phyloP scores from a whole-genome alignment of 2,329 filamentous ascomycete genomes.

The Zymoseptoria brevis region DNA sequence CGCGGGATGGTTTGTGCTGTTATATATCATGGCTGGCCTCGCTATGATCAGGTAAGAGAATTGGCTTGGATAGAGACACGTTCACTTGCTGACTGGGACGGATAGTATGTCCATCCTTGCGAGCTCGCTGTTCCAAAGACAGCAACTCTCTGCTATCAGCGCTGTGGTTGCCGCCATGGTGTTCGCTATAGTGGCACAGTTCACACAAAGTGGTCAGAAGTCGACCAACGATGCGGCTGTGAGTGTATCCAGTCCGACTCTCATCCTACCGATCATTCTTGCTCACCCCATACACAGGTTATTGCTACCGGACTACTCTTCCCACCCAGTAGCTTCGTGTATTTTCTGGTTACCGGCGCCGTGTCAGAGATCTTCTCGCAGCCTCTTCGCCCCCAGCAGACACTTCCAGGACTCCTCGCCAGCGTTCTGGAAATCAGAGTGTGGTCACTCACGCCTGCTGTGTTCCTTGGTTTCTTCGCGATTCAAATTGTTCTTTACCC shows the following conservation, averaged over 20 bases:
- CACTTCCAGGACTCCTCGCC: conserved; percentile 1
- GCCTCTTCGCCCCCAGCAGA: conserved; percentile 4
- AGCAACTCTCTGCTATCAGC: conserved; percentile 75
- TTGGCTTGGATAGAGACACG: no score
- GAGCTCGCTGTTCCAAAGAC: conserved; percentile 71
- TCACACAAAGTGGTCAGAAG: conserved; percentile 41
- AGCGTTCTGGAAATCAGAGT: conserved; percentile 6
- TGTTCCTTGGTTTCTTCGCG: conserved; percentile 65
- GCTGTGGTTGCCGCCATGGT: conserved; percentile 63
- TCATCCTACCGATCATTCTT: not conserved
- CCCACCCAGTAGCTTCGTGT: conserved; percentile 76
- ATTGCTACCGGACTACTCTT: conserved; percentile 67
- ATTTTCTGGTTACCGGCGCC: conserved; percentile 55
- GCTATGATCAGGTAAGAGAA: conserved; percentile 55
- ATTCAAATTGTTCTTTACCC: conserved; percentile 72
- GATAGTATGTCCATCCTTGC: conserved; percentile 66
- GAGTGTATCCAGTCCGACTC: not conserved
- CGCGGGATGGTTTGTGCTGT: conserved; percentile 41
- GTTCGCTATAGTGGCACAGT: conserved; percentile 71
- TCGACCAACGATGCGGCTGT: conserved; percentile 49
- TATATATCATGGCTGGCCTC: conserved; percentile 64
- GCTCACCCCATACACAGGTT: conserved; percentile 34
- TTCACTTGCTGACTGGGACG: no score
- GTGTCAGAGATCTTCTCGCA: conserved; percentile 15
- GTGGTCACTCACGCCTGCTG: conserved; percentile 23